Conservation (phyloP, 352 stramenopile genomes). For the Phytophthora sp. region DNA sequence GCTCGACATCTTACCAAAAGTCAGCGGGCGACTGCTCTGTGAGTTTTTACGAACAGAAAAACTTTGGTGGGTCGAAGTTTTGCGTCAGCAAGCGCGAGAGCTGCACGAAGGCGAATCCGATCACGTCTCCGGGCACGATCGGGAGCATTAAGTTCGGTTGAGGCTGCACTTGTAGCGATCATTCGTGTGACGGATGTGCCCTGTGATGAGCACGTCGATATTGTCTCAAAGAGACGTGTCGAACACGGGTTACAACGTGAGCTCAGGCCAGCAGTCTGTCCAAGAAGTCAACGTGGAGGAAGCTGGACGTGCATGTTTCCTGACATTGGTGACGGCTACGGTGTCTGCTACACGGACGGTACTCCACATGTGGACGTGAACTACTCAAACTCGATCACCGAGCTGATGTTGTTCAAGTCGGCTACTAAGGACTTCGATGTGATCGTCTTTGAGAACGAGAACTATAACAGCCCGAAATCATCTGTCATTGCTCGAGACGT, state of each 20-base stretch:
- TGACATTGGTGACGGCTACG: slow-evolving; percentile 30
- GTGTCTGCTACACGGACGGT: slow-evolving; percentile 44
- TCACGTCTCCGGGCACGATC: slow-evolving; percentile 45
- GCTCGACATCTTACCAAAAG: slow-evolving; percentile 33
- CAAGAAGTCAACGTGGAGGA: slow-evolving; percentile 57
- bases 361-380: slow-evolving; percentile 29
- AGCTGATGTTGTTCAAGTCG: slow-evolving; percentile 53
- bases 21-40: slow-evolving; percentile 36
- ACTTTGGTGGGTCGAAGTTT: slow-evolving; percentile 39
- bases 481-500: slow-evolving; percentile 1
- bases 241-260: slow-evolving; percentile 44
- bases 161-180: slow-evolving; percentile 46
- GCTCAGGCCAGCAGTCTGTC: slow-evolving; percentile 31
- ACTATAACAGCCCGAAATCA: slow-evolving; percentile 33
- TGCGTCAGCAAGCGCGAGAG: slow-evolving; percentile 44
- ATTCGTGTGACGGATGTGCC: slow-evolving; percentile 44
- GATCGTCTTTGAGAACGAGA: slow-evolving; percentile 43
- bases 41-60: slow-evolving; percentile 50
- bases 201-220: slow-evolving; percentile 44
- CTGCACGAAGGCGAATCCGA: slow-evolving; percentile 40
- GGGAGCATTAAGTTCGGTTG: slow-evolving; percentile 52
- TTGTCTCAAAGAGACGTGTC: slow-evolving; percentile 33
- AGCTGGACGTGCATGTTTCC: slow-evolving; percentile 48
- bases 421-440: slow-evolving; percentile 47
- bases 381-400: slow-evolving; percentile 43